Conservation (phyloP, 306 rosid genomes). For the barrel medic (Medicago truncatula) region MtrunA17r5.0-ANR NC_053042.1:50625001-50625500, state of each 20-base stretch:
- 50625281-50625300: too few species aligned
- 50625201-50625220: not conserved
- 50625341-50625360: too few species aligned
- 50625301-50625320: too few species aligned
- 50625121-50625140: not conserved
- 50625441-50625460: not conserved
- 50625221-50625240: not conserved
- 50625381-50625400: too few species aligned
- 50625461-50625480: not conserved
- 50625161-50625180: not conserved
- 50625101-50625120: conserved; percentile 5
- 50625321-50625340: too few species aligned
- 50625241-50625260: not conserved
- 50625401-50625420: too few species aligned
- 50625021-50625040: conserved; percentile 1
- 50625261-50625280: too few species aligned
- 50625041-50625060: conserved; percentile 16
- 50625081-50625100: not conserved
- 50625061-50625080: conserved; percentile 1
- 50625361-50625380: too few species aligned
- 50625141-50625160: not conserved
- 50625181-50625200: not conserved
- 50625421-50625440: not conserved
- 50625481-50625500: not conserved
- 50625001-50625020: conserved; percentile 22